A percentile compares a stretch with the other conserved stretches of the same genome.
Evolutionary conservation across 2,329 filamentous ascomycete species (phyloP).

Genomic region (Colletotrichum sansevieriae): DNA sequence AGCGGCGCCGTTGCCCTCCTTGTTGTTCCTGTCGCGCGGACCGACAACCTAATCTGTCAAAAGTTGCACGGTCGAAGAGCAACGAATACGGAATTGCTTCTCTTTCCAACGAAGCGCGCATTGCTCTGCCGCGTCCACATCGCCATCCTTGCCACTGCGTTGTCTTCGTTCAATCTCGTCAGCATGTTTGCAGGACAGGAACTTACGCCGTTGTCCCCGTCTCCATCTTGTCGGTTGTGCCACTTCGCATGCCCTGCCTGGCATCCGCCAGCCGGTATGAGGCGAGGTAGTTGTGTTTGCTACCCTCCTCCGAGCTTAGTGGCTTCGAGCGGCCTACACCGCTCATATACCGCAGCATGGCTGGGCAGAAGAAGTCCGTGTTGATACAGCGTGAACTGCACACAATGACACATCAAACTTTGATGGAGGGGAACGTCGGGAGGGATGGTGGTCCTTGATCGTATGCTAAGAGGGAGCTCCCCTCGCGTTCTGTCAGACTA

Average conservation of each 20-base stretch:
- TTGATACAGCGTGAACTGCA: slow-evolving; percentile 38
- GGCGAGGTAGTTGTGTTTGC: slow-evolving; percentile 36
- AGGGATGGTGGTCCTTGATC: background rate
- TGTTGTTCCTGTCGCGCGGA: slow-evolving; percentile 45
- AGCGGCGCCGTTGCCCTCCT: slow-evolving; percentile 46
- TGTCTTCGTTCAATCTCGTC: slow-evolving; percentile 3
- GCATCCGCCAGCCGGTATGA: slow-evolving; percentile 33
- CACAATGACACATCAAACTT: slow-evolving; percentile 40
- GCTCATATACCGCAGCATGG: slow-evolving; percentile 32
- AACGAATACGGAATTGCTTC: slow-evolving; percentile 15
- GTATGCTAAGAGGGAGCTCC: background rate
- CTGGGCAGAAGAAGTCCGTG: slow-evolving; percentile 24
- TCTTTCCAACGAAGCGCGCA: slow-evolving; percentile 19
- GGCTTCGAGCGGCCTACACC: slow-evolving; percentile 39
- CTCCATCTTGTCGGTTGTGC: slow-evolving; percentile 19
- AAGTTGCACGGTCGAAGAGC: slow-evolving; percentile 17
- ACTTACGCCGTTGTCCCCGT: slow-evolving; percentile 6
- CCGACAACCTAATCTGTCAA: slow-evolving; percentile 39
- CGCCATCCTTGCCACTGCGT: background rate
- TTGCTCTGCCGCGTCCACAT: slow-evolving; percentile 14
- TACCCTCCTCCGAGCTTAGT: slow-evolving; percentile 40
- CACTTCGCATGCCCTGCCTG: slow-evolving; percentile 28
- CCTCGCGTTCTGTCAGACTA: slow-evolving; percentile 3
- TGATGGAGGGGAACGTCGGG: slow-evolving; percentile 11
- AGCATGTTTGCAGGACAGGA: slow-evolving; percentile 19